Evolutionary conservation across 306 rosid genomes (phyloP).

Genomic region (Trifolium fragiferum): DNA sequence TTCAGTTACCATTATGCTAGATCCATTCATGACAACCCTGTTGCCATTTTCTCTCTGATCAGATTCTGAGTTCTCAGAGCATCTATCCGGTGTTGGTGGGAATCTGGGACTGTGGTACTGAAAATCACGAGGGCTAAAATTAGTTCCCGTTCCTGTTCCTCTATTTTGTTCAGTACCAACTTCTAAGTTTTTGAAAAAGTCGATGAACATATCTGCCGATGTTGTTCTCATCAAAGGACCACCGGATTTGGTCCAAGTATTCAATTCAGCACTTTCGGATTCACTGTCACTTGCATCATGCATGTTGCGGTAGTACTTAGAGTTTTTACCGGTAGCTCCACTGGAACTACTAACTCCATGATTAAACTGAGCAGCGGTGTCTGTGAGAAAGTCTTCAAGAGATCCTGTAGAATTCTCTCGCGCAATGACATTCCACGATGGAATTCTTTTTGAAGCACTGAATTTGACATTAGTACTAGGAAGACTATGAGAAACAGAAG

Average conservation of each 20-base stretch:
- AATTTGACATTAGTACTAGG: conserved; percentile 50
- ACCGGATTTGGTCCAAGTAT: conserved; percentile 90
- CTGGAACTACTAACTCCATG: conserved; percentile 52
- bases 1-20: conserved; percentile 78
- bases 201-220: conserved; percentile 74
- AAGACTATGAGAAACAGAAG: conserved; percentile 66
- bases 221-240: conserved; percentile 97
- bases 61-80: conserved; percentile 57
- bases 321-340: conserved; percentile 50
- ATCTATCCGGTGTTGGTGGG: conserved; percentile 55
- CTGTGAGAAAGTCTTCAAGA: conserved; percentile 65
- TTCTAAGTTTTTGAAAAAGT: conserved; percentile 82
- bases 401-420: conserved; percentile 94
- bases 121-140: conserved; percentile 46
- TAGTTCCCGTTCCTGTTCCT: conserved; percentile 45
- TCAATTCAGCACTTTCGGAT: conserved; percentile 67
- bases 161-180: conserved; percentile 59
- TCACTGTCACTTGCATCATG: conserved; percentile 88
- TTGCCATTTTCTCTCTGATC: conserved; percentile 58
- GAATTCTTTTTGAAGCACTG: conserved; percentile 85
- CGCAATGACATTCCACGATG: conserved; percentile 95
- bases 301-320: conserved; percentile 51
- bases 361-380: conserved; percentile 59
- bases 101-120: conserved; percentile 63
- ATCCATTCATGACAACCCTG: conserved; percentile 49